phyloP scores from a whole-genome alignment of 106 monocot species.

The Platanthera zijinensis region DNA sequence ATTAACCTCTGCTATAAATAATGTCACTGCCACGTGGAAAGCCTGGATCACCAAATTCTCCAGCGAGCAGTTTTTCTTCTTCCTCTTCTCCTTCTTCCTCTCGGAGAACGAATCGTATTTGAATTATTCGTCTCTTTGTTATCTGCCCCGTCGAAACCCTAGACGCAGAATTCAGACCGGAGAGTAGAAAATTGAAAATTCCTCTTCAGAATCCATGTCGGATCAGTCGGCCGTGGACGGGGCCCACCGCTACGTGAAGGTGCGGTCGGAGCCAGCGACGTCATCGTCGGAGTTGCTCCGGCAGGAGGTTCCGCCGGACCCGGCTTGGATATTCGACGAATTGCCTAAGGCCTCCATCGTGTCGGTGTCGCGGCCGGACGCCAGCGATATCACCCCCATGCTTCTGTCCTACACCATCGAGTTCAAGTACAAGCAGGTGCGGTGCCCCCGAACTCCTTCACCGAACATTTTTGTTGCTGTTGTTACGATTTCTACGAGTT shows the following conservation, averaged over 20 bases:
- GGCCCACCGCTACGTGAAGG: conserved; percentile 53
- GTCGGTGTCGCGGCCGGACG: conserved; percentile 85
- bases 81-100: background rate
- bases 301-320: conserved; percentile 20
- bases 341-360: conserved; percentile 70
- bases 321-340: conserved; percentile 63
- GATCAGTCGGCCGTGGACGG: conserved; percentile 30
- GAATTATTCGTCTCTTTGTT: background rate
- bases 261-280: conserved; percentile 54
- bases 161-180: background rate
- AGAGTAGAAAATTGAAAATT: background rate
- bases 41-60: background rate
- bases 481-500: background rate
- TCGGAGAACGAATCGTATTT: background rate
- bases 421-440: conserved; percentile 89
- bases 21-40: background rate
- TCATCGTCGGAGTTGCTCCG: conserved; percentile 35
- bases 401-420: conserved; percentile 90
- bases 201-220: conserved; percentile 14
- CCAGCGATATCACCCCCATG: conserved; percentile 79
- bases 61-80: background rate
- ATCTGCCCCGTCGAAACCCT: background rate
- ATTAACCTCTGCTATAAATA: background rate
- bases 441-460: background rate
- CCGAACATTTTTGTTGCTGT: background rate